phyloP scores from a whole-genome alignment of 176 grass and related monocot species.

The Zea luxurians region DNA sequence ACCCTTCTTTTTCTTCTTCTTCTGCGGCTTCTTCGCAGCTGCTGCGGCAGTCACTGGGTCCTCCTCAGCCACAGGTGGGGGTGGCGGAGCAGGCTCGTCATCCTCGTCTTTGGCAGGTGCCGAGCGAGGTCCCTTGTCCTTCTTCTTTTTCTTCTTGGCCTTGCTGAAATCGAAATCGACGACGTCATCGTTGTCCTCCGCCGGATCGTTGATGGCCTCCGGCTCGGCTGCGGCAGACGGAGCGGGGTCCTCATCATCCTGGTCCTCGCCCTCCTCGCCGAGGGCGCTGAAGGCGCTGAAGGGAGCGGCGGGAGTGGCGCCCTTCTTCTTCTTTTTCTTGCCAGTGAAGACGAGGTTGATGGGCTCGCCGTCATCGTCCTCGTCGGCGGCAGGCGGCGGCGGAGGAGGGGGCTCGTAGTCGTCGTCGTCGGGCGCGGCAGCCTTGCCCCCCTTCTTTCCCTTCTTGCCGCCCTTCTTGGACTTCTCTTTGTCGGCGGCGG shows the following conservation, averaged over 20 bases:
- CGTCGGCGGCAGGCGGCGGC: slow-evolving; percentile 16
- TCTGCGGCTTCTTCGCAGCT: slow-evolving; percentile 49
- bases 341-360: slow-evolving; percentile 69
- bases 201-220: slow-evolving; percentile 36
- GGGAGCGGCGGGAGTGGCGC: slow-evolving; percentile 26
- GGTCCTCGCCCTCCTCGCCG: slow-evolving; percentile 53
- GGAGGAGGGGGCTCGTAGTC: slow-evolving; percentile 44
- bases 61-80: slow-evolving; percentile 11
- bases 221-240: slow-evolving; percentile 1
- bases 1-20: slow-evolving; percentile 93
- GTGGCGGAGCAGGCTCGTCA: slow-evolving; percentile 4
- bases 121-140: slow-evolving; percentile 42
- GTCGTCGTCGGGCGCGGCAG: slow-evolving; percentile 40
- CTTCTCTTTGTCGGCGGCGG: slow-evolving; percentile 43
- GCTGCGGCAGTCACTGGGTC: not conserved
- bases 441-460: slow-evolving; percentile 71
- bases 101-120: slow-evolving; percentile 24
- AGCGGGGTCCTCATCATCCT: slow-evolving; percentile 40
- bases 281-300: slow-evolving; percentile 65
- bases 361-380: slow-evolving; percentile 56
- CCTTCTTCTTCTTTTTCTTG: slow-evolving; percentile 95
- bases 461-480: slow-evolving; percentile 63
- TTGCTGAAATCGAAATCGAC: slow-evolving; percentile 64
- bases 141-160: slow-evolving; percentile 78
- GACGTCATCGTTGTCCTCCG: slow-evolving; percentile 39